Conservation (phyloP, 2,329 filamentous ascomycete genomes). For the Ophiostoma novo-ulmi region DNA sequence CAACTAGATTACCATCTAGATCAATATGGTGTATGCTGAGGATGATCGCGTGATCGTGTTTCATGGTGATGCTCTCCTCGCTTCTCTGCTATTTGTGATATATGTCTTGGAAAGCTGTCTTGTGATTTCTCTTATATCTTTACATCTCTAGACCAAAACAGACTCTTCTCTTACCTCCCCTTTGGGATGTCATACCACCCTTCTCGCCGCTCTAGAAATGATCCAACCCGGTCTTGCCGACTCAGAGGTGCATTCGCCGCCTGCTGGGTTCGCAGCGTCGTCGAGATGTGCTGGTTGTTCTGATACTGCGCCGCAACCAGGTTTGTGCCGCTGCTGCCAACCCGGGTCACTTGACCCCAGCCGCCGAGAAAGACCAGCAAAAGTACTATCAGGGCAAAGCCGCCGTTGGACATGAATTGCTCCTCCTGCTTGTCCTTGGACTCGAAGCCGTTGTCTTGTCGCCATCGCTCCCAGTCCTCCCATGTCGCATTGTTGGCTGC, state of each 20-base stretch:
- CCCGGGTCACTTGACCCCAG: conserved; percentile 66
- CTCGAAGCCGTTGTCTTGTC: conserved; percentile 48
- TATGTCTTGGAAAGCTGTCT: neutral
- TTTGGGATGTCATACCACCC: conserved; percentile 30
- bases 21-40: no score
- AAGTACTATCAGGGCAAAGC: conserved; percentile 70
- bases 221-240: conserved; percentile 65
- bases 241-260: conserved; percentile 48
- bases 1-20: no score
- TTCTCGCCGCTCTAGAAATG: conserved; percentile 71
- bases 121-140: no score
- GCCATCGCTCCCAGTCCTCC: conserved; percentile 94
- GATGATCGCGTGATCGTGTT: no score
- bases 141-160: neutral
- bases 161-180: neutral
- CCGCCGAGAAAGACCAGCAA: conserved; percentile 64
- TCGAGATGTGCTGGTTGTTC: conserved; percentile 61
- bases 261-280: conserved; percentile 51
- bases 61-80: neutral
- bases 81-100: neutral
- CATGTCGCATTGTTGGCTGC: conserved; percentile 76
- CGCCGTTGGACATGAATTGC: conserved; percentile 69
- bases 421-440: conserved; percentile 45
- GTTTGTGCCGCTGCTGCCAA: conserved; percentile 55
- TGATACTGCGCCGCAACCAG: conserved; percentile 63